phyloP scores from a whole-genome alignment of 1,139 yeast genomes.

The Wickerhamiella infanticola region DNA sequence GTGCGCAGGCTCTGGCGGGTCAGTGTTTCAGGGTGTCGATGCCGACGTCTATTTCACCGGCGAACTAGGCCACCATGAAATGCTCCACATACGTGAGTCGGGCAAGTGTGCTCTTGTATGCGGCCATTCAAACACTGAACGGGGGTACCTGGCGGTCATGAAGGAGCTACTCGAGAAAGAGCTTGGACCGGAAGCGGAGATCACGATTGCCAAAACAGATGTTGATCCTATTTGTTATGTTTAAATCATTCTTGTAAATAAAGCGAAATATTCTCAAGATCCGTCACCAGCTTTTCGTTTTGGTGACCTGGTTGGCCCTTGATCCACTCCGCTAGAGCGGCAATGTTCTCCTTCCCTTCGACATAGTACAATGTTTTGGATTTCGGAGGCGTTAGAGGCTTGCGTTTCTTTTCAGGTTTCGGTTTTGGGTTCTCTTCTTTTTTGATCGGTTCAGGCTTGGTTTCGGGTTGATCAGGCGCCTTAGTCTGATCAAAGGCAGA shows the following conservation, averaged over 20 bases:
- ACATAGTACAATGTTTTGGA: slow-evolving; percentile 12
- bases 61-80: slow-evolving; percentile 87
- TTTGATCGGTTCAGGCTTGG: not conserved
- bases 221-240: slow-evolving; percentile 37
- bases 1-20: slow-evolving; percentile 92
- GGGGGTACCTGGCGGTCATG: slow-evolving; percentile 54
- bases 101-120: slow-evolving; percentile 64
- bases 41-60: slow-evolving; percentile 84
- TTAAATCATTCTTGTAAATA: slow-evolving; percentile 12
- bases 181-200: slow-evolving; percentile 23
- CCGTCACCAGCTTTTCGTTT: slow-evolving; percentile 1
- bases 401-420: not conserved
- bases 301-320: slow-evolving; percentile 10
- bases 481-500: not conserved
- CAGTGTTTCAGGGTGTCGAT: slow-evolving; percentile 42
- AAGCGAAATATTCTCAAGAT: slow-evolving; percentile 5
- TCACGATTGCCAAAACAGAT: slow-evolving; percentile 38
- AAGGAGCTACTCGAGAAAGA: slow-evolving; percentile 34
- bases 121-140: slow-evolving; percentile 84
- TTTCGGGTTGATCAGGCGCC: not conserved
- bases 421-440: not conserved
- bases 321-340: slow-evolving; percentile 18
- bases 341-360: slow-evolving; percentile 16
- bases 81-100: slow-evolving; percentile 50
- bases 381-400: not conserved